These are phyloP conservation scores for Noccaea bulbosa DNA, from an alignment of 345 rosid species.

Conservation along the genomic window DNA sequence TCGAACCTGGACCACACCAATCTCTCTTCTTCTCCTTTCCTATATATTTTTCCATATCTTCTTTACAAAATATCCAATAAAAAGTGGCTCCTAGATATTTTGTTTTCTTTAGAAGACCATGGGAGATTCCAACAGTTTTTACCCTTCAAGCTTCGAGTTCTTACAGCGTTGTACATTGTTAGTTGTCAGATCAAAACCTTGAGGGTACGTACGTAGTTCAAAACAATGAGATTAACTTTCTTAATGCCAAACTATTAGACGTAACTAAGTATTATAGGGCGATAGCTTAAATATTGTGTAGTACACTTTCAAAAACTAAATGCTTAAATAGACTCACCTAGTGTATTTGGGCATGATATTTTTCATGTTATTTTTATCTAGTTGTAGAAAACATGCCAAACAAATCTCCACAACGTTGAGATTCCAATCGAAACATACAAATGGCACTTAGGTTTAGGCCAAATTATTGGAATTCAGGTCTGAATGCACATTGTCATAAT, in stretches of 20 bases:
- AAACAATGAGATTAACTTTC: not conserved
- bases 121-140: slow-evolving; percentile 4
- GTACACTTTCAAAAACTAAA: no score
- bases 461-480: not conserved
- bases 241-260: not conserved
- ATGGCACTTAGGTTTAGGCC: no score
- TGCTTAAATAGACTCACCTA: no score
- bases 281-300: no score
- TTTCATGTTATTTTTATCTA: no score
- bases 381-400: no score
- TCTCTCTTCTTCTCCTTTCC: slow-evolving; percentile 30
- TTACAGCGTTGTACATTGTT: slow-evolving; percentile 12
- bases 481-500: not conserved
- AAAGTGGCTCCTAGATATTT: slow-evolving; percentile 7
- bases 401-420: no score
- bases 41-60: slow-evolving; percentile 18
- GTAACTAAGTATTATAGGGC: no score
- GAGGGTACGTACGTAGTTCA: not conserved
- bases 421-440: no score
- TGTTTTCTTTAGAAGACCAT: not conserved
- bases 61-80: slow-evolving; percentile 26
- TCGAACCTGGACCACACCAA: slow-evolving; percentile 39
- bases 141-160: slow-evolving; percentile 6
- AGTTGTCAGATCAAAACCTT: slow-evolving; percentile 4
- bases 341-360: no score